Percentiles rank a stretch among this genome's conserved stretches.
phyloP scores from a whole-genome alignment of 2,329 filamentous ascomycete genomes.

The Emericellopsis cladophorae region DNA sequence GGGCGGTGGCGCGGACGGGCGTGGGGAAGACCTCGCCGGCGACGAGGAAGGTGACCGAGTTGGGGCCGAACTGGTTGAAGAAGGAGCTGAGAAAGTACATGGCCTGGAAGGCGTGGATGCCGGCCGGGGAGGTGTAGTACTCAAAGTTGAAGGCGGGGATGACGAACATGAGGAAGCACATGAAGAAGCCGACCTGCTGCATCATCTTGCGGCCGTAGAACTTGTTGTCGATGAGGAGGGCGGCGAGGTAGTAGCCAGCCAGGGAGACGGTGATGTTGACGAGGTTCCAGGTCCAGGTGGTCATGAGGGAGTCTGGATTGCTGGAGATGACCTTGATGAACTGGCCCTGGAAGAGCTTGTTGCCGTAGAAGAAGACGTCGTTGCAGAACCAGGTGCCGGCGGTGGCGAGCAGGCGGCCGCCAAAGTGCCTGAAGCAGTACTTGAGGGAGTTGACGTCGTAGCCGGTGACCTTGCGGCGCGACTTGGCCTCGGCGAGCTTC shows the following conservation, averaged over 20 bases:
- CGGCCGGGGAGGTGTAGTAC: slow-evolving; percentile 60
- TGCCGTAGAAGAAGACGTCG: slow-evolving; percentile 98
- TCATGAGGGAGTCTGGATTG: slow-evolving; percentile 61
- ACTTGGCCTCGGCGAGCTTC: slow-evolving; percentile 72
- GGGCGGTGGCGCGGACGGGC: slow-evolving; percentile 80
- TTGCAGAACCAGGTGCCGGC: slow-evolving; percentile 90
- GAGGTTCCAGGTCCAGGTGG: slow-evolving; percentile 83
- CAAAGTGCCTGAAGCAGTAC: slow-evolving; percentile 71
- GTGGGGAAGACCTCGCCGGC: slow-evolving; percentile 96
- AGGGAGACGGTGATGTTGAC: slow-evolving; percentile 82
- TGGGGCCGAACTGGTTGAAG: slow-evolving; percentile 98
- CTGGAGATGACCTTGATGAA: slow-evolving; percentile 77
- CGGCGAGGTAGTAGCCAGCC: slow-evolving; percentile 80
- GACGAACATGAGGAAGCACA: slow-evolving; percentile 88
- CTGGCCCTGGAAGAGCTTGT: slow-evolving; percentile 90
- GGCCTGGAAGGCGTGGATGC: slow-evolving; percentile 84
- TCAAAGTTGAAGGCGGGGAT: slow-evolving; percentile 80
- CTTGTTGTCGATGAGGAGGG: slow-evolving; percentile 87
- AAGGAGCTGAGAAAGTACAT: slow-evolving; percentile 98
- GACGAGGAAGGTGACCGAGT: slow-evolving; percentile 90
- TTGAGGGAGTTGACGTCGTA: slow-evolving; percentile 80
- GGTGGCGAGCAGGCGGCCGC: slow-evolving; percentile 74
- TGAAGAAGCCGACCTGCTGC: slow-evolving; percentile 88
- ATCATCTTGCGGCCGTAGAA: slow-evolving; percentile 92
- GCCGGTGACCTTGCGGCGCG: slow-evolving; percentile 74